Evolutionary conservation across 2,329 filamentous ascomycete genomes (phyloP).

Genomic region (Xylaria sp.): DNA sequence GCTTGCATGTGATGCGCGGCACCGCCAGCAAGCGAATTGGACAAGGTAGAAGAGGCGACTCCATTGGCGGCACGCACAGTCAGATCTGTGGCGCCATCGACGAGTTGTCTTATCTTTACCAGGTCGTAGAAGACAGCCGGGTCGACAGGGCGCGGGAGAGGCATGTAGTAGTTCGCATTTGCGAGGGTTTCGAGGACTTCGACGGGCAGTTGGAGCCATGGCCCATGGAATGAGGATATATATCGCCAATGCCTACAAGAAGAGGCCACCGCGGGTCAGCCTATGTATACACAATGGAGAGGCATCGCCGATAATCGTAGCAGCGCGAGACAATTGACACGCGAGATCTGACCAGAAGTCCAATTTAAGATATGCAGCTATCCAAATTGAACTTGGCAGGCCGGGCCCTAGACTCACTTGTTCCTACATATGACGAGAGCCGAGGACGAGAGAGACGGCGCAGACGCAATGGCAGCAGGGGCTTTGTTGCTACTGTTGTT

Average conservation of each 20-base stretch:
- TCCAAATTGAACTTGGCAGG: constrained; percentile 1
- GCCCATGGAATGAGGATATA: constrained; percentile 84
- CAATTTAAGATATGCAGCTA: background rate
- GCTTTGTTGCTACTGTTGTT: constrained; percentile 16
- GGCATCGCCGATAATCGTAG: constrained; percentile 9
- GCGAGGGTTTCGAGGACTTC: constrained; percentile 84
- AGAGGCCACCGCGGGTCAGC: constrained; percentile 19
- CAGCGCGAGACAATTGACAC: constrained; percentile 29
- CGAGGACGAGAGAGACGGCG: constrained; percentile 55
- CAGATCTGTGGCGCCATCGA: constrained; percentile 83
- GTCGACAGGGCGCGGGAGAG: constrained; percentile 80
- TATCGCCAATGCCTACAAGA: constrained; percentile 80
- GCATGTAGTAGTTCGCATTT: constrained; percentile 81
- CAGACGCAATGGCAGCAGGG: constrained; percentile 19
- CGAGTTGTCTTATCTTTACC: constrained; percentile 81
- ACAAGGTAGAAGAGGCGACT: constrained; percentile 72
- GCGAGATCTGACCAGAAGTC: background rate
- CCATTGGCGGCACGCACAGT: constrained; percentile 82
- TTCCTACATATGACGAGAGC: constrained; percentile 73
- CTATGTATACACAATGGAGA: constrained; percentile 4
- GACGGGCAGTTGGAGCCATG: constrained; percentile 82
- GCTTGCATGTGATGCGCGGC: constrained; percentile 52
- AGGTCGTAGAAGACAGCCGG: constrained; percentile 85
- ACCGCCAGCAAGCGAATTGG: constrained; percentile 61
- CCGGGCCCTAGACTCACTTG: constrained; percentile 64